Percentiles rank a stretch among this genome's conserved stretches.
Evolutionary conservation across 2,329 filamentous ascomycete species (phyloP).

Genomic region (Bipolaris oryzae): DNA sequence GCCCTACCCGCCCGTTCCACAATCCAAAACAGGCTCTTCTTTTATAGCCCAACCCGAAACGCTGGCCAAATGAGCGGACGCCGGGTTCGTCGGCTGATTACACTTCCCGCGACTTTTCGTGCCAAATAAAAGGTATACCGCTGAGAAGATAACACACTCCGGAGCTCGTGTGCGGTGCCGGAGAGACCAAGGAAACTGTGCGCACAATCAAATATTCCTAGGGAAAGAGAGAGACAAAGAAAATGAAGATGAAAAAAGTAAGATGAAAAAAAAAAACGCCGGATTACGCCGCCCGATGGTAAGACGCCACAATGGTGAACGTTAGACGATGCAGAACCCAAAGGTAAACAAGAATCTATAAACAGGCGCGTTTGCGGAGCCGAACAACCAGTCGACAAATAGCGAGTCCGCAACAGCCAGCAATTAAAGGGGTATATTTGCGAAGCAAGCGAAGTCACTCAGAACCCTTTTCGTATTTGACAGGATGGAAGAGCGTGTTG

Average conservation of each 20-base stretch:
- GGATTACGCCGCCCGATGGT: slow-evolving; percentile 43
- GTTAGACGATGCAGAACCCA: slow-evolving; percentile 35
- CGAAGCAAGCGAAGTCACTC: slow-evolving; percentile 32
- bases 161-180: slow-evolving; percentile 13
- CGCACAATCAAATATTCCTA: slow-evolving; percentile 10
- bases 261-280: slow-evolving; percentile 30
- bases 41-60: slow-evolving; percentile 13
- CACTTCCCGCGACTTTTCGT: slow-evolving; percentile 32
- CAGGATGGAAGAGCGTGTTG: slow-evolving; percentile 54
- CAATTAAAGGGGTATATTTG: slow-evolving; percentile 38
- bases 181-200: slow-evolving; percentile 16
- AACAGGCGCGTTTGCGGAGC: slow-evolving; percentile 22
- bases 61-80: slow-evolving; percentile 20
- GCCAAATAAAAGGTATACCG: slow-evolving; percentile 30
- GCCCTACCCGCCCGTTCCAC: neutral
- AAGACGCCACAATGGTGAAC: slow-evolving; percentile 15
- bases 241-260: neutral
- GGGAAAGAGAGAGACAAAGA: neutral
- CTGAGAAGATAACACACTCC: slow-evolving; percentile 12
- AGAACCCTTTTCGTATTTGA: slow-evolving; percentile 55
- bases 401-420: slow-evolving; percentile 19
- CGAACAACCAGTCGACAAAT: slow-evolving; percentile 19
- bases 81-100: slow-evolving; percentile 35
- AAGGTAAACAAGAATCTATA: slow-evolving; percentile 30
- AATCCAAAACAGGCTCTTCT: slow-evolving; percentile 4